phyloP scores from a whole-genome alignment of 306 rosid genomes.

The Prunus campanulata region DNA sequence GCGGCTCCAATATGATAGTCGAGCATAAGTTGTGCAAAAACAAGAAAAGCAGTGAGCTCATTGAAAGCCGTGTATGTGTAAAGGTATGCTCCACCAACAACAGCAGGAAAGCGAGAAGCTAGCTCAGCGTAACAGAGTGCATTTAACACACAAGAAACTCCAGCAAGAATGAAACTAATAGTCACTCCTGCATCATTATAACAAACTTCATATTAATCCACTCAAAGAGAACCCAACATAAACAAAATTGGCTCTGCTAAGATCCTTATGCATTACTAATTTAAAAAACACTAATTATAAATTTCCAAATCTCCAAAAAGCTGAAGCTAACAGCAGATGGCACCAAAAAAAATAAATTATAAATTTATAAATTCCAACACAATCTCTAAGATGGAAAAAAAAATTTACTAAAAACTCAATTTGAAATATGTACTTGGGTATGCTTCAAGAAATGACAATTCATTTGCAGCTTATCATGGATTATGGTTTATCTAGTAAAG shows the following conservation, averaged over 20 bases:
- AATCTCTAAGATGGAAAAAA: background rate
- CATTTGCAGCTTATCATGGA: background rate
- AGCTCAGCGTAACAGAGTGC: slow-evolving; percentile 95
- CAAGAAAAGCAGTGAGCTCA: slow-evolving; percentile 94
- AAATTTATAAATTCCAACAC: background rate
- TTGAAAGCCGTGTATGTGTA: slow-evolving; percentile 91
- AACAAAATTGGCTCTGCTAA: background rate
- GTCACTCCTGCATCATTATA: slow-evolving; percentile 75
- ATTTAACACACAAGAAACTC: slow-evolving; percentile 82
- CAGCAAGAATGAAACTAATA: slow-evolving; percentile 75
- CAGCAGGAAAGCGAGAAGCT: slow-evolving; percentile 87
- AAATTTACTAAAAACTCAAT: background rate
- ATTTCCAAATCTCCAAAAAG: background rate
- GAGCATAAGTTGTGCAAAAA: slow-evolving; percentile 84
- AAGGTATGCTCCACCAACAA: slow-evolving; percentile 93
- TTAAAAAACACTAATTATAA: background rate
- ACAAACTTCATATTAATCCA: slow-evolving; percentile 23
- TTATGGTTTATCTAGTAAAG: background rate
- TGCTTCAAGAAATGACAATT: background rate
- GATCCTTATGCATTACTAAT: background rate
- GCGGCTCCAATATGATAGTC: slow-evolving; percentile 99
- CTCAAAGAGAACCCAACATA: slow-evolving; percentile 5
- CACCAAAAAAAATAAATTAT: background rate
- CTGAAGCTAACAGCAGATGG: background rate
- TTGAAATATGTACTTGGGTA: background rate